Conservation (phyloP, 495 filamentous ascomycete species). For the Penicillium antarcticum region DNA sequence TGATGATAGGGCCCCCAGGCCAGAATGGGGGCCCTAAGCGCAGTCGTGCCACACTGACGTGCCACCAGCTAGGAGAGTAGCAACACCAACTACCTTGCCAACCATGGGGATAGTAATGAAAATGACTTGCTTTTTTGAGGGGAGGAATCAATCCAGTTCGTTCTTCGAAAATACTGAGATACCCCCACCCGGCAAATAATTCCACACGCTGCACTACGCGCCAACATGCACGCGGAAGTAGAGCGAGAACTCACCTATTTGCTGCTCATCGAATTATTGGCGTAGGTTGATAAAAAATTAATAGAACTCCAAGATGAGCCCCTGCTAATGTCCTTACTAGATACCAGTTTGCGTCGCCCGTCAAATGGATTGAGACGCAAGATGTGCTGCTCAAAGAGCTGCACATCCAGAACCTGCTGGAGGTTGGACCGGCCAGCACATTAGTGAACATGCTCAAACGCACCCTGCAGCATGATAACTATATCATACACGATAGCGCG, state of each 20-base stretch:
- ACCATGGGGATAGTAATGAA: too few species aligned
- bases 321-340: too few species aligned
- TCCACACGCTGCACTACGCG: too few species aligned
- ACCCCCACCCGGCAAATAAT: too few species aligned
- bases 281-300: neutral
- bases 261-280: neutral
- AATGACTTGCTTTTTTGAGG: too few species aligned
- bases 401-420: constrained; percentile 8
- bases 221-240: neutral
- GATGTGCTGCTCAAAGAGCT: constrained; percentile 3
- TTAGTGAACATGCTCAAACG: constrained; percentile 7
- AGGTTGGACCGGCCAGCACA: constrained; percentile 7
- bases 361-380: constrained; percentile 12
- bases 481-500: neutral
- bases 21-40: too few species aligned
- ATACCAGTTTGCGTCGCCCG: constrained; percentile 11
- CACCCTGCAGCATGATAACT: neutral
- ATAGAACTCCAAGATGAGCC: neutral
- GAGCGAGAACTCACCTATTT: neutral
- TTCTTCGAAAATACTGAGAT: too few species aligned
- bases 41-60: too few species aligned
- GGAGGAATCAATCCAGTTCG: too few species aligned
- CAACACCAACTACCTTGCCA: too few species aligned
- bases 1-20: too few species aligned
- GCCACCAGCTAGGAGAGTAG: too few species aligned